These are phyloP conservation scores for Cystoderma amianthinum DNA, from an alignment of 768 basidiomycete genomes.

Conservation along the genomic window DNA sequence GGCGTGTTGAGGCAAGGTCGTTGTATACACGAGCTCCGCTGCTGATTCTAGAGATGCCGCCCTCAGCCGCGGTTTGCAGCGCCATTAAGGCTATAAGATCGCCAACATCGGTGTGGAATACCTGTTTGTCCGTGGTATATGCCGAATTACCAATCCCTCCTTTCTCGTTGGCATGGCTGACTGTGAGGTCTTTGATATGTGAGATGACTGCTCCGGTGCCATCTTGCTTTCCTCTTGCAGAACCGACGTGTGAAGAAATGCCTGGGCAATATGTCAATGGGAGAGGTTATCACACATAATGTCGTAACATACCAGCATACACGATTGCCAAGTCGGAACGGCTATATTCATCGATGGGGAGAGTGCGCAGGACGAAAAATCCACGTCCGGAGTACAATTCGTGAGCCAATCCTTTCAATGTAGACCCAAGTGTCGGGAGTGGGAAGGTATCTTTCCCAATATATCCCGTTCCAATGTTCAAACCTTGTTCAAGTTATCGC, in stretches of 20 bases:
- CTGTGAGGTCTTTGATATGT: slow-evolving; percentile 40
- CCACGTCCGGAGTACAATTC: slow-evolving; percentile 40
- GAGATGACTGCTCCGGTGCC: slow-evolving; percentile 33
- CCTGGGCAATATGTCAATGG: too few relatives aligned
- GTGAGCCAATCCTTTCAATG: slow-evolving; percentile 25
- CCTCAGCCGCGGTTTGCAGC: slow-evolving; percentile 32
- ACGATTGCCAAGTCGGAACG: slow-evolving; percentile 31
- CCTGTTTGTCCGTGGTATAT: slow-evolving; percentile 42
- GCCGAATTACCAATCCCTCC: slow-evolving; percentile 35
- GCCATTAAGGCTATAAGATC: slow-evolving; percentile 38
- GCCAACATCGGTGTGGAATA: slow-evolving; percentile 42
- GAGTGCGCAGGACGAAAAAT: slow-evolving; percentile 39
- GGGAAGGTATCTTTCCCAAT: slow-evolving; percentile 33
- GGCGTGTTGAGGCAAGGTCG: slow-evolving; percentile 36
- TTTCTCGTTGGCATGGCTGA: slow-evolving; percentile 32
- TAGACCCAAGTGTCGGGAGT: slow-evolving; percentile 28
- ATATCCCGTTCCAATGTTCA: slow-evolving; percentile 22
- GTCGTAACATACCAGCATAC: slow-evolving; percentile 30
- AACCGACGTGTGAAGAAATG: slow-evolving; percentile 38
- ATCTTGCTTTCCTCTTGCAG: slow-evolving; percentile 36
- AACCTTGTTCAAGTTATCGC: slow-evolving; percentile 8
- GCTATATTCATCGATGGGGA: slow-evolving; percentile 34
- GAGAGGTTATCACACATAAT: too few relatives aligned
- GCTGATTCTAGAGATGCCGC: slow-evolving; percentile 37
- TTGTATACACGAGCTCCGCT: slow-evolving; percentile 38